Percentiles rank a stretch among this genome's conserved stretches.
These are phyloP conservation scores for Neocallimastix lanati DNA, from an alignment of 192 early-diverging fungal species.

Conservation along the genomic window DNA sequence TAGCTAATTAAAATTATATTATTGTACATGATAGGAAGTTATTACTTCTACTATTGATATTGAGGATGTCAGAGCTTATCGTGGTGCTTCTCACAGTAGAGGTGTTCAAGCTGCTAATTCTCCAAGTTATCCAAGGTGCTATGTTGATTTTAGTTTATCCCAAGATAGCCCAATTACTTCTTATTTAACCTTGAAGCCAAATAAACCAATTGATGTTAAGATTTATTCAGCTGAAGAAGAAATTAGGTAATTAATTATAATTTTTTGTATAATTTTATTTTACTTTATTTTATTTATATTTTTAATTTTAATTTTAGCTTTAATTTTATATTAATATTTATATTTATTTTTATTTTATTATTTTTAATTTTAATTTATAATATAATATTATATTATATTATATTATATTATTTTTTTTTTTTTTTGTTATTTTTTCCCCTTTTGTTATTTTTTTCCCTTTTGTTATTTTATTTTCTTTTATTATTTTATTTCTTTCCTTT, in stretches of 20 bases:
- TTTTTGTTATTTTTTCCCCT: no score
- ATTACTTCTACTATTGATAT: conserved; percentile 79
- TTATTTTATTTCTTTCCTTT: no score
- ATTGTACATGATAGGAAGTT: conserved; percentile 82
- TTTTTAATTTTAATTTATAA: no score
- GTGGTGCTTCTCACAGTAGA: conserved; percentile 50
- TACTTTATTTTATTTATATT: no score
- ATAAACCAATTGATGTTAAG: conserved; percentile 8
- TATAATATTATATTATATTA: no score
- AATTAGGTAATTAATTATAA: conserved; percentile 47
- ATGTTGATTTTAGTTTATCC: conserved; percentile 34
- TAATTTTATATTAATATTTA: not conserved
- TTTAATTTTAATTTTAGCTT: no score
- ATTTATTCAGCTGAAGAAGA: conserved; percentile 76
- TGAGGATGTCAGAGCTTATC: conserved; percentile 65
- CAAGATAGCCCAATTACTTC: conserved; percentile 11
- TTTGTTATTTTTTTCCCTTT: no score
- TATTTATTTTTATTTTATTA: not conserved
- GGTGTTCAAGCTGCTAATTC: conserved; percentile 54
- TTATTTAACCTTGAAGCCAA: conserved; percentile 3
- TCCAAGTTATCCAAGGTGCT: conserved; percentile 43
- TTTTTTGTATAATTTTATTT: no score
- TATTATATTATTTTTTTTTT: no score
- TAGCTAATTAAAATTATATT: no score
- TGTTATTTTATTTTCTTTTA: no score